Base-by-base conservation (phyloP, 352 stramenopile genomes). In the Globisporangium sylvaticum region DNA sequence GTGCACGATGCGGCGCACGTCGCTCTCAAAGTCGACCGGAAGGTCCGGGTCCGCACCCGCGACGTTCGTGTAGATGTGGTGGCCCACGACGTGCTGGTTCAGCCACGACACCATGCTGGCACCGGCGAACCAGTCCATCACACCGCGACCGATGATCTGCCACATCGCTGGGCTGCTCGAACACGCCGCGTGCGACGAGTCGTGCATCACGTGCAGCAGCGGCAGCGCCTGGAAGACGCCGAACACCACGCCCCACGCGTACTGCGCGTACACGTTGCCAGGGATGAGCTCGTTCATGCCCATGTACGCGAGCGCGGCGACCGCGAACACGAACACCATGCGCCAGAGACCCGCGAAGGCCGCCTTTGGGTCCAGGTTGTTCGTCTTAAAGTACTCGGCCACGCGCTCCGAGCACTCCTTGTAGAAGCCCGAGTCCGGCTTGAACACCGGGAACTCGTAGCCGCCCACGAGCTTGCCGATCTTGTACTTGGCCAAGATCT, bases 11-110 rank as follows among this genome's bases (percentile, higher is more conserved):
- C 91, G 88, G 37, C 80, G 80, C 71, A 98, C 87, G 60, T 96
- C 84, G 69, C 84, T 88, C 66, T 92, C 73, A 57, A 94, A 90
- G 77, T 93, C 81, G 58, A 92, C 88, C 4, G 96, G 95, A 18
- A 98, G 79, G 70, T 98, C 95, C 6, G 95, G 95, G 77, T 98
- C 95, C 4, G 90, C 88, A 27, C 93, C 89, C 12, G 92, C 78
- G 14, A 98, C 88, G 77, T 98, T 98, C 46, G 95, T 98, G 83
- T 97, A 98, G 65, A 95, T 94, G 81, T 98, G 95, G 78, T 98
- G 95, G 57, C 92, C 95, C 66, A 98, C 92, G 6, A 97, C 94
- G 81, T 98, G 95, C 78, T 98, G 95, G 72, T 98, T 96, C 39
- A 97, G 87, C 94, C 91, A 98, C 78, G 86, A 97, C 65, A 89